Evolutionary conservation across 2,329 filamentous ascomycete genomes (phyloP), one percentile per base, ranked within the genome.

Genomic region (Fusarium ramigenum): DNA sequence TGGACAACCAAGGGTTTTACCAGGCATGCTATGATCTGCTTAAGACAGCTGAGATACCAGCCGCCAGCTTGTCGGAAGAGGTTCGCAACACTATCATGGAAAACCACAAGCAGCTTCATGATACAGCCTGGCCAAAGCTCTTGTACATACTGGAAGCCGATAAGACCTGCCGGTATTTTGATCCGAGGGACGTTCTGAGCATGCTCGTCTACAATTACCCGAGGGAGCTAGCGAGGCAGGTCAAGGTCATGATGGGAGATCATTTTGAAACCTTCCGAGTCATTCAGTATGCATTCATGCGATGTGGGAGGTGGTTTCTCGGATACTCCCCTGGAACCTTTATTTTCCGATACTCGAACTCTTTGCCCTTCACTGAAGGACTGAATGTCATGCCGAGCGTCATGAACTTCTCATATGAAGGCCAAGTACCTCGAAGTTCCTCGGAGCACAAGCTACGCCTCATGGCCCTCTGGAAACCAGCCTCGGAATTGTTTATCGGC

Each of bases 291-390:
- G 4, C 9, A 5, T 36, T 37, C 34, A 53, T 53, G 50, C 23
- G n/a, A 16, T 21, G 23, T 39, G 50, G 50, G 25, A 28, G 34
- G 23, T 53, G 23, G 34, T 53, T 53, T 28, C 34, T 53, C 21
- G 52, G 52, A 56, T 56, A 56, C 52, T 42, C 37, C 15, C 16
- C 25, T 32, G 52, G 36, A 32, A 56, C 74, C 25, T 80, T 75
- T 40, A 77, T 82, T 56, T 80, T 82, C 47, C 72, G 59, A n/a
- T 78, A 75, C 50, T 34, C 19, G 4, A 12, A 32, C 23, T 10
- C 40, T 14, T 53, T 53, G 11, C 50, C 50, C 5, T 39, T 53
- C 34, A 37, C 50, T 25, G 23, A 28, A 28, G 34, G 12, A 21
- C 14, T 21, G 50, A 21, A 28, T n/a, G 11, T 11, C 34, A 16